Evolutionary conservation across 2,329 filamentous ascomycete genomes (phyloP).

Genomic region (Colletotrichum sp.): DNA sequence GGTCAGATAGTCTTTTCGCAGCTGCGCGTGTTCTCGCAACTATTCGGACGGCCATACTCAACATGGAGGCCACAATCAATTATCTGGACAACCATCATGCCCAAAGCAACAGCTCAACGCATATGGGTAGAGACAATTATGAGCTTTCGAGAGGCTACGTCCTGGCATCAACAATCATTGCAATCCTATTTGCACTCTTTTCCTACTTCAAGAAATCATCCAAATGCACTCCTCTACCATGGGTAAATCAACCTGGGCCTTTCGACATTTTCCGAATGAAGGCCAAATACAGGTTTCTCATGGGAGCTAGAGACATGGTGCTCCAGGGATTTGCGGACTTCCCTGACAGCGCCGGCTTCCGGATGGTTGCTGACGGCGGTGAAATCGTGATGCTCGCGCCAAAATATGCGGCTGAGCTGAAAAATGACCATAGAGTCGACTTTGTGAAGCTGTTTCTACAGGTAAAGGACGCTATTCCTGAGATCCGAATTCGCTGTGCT

Average conservation of each 20-base stretch:
- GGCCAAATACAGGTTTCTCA: not conserved
- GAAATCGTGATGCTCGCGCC: constrained; percentile 3
- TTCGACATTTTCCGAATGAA: not conserved
- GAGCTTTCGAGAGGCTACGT: not conserved
- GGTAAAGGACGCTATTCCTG: not conserved
- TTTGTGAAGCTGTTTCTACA: not conserved
- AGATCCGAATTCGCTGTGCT: not conserved
- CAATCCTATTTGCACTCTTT: not conserved
- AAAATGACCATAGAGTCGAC: not conserved
- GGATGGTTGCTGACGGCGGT: not conserved
- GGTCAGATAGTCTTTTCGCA: not conserved
- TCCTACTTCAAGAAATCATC: not conserved
- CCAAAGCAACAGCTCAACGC: not conserved
- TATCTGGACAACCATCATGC: not conserved
- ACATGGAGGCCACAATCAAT: not conserved
- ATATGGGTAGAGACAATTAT: not conserved
- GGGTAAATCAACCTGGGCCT: not conserved
- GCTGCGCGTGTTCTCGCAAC: not conserved
- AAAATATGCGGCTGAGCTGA: not conserved
- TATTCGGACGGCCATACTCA: not conserved
- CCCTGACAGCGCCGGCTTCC: not conserved
- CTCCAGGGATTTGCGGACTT: not conserved
- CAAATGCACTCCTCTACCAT: not conserved
- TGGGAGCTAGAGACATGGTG: not conserved
- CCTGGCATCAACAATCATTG: not conserved